Conservation (phyloP, 176 grass and related monocot genomes). For the Aegilops umbellulata region DNA sequence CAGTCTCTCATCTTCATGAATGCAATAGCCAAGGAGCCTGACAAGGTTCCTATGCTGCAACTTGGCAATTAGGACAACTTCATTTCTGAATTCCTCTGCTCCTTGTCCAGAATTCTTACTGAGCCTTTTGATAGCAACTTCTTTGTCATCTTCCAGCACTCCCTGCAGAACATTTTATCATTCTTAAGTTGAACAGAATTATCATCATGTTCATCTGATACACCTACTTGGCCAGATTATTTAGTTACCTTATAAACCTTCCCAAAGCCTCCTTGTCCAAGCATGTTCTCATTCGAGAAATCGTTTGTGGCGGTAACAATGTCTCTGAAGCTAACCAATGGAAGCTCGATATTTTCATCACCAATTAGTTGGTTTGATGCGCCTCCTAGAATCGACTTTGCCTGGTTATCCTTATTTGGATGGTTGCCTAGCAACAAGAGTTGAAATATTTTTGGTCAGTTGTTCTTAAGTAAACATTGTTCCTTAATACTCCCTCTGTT, state of each 20-base stretch:
- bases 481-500: too few relatives aligned
- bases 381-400: not conserved
- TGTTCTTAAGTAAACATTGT: not conserved
- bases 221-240: not conserved
- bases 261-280: conserved; percentile 52
- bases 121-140: conserved; percentile 56
- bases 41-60: conserved; percentile 45
- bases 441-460: not conserved
- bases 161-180: conserved; percentile 20
- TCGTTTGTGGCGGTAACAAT: conserved; percentile 43
- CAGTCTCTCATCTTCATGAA: conserved; percentile 49
- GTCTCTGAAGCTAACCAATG: conserved; percentile 40
- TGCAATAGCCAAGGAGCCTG: conserved; percentile 45
- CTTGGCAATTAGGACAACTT: conserved; percentile 45
- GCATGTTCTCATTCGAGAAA: conserved; percentile 40
- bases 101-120: conserved; percentile 48
- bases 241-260: conserved; percentile 47
- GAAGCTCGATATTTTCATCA: conserved; percentile 31
- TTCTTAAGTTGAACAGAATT: not conserved
- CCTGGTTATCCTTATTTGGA: not conserved
- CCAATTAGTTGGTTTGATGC: conserved; percentile 11
- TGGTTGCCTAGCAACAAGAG: not conserved
- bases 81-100: conserved; percentile 39
- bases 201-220: not conserved
- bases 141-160: not conserved